Conservation (phyloP, 73 alveolate genomes). For the Paramecium pentaurelia region DNA sequence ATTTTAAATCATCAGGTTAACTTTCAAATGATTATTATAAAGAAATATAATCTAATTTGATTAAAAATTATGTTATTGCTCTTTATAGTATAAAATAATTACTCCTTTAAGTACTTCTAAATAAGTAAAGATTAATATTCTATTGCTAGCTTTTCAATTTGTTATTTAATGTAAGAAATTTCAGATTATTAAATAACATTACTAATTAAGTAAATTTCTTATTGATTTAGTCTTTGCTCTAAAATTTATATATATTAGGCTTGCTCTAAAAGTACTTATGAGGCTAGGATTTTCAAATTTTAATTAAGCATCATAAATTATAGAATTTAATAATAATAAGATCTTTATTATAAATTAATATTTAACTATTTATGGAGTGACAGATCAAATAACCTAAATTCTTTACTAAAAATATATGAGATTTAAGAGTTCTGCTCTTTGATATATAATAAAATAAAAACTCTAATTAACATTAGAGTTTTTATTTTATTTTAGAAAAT, state of each 20-base stretch:
- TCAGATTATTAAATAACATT: background rate
- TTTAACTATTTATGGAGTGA: background rate
- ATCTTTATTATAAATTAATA: background rate
- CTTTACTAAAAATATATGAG: background rate
- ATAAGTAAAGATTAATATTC: background rate
- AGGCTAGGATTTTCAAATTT: background rate
- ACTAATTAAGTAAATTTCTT: background rate
- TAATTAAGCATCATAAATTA: background rate
- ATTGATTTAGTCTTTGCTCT: background rate
- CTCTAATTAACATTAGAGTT: no score
- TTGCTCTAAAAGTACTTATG: background rate
- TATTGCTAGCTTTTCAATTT: background rate
- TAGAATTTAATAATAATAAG: background rate
- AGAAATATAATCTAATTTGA: background rate
- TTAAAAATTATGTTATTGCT: background rate
- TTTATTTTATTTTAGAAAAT: no score
- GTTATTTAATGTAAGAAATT: background rate
- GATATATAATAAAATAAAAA: no score
- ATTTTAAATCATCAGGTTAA: background rate
- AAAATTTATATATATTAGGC: background rate
- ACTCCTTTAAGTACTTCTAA: background rate
- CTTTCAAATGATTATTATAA: background rate
- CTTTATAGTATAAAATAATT: background rate
- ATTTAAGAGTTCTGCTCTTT: no score
- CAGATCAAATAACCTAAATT: background rate